Evolutionary conservation across 306 rosid genomes (phyloP).

Genomic region (Alnus rubra): DNA sequence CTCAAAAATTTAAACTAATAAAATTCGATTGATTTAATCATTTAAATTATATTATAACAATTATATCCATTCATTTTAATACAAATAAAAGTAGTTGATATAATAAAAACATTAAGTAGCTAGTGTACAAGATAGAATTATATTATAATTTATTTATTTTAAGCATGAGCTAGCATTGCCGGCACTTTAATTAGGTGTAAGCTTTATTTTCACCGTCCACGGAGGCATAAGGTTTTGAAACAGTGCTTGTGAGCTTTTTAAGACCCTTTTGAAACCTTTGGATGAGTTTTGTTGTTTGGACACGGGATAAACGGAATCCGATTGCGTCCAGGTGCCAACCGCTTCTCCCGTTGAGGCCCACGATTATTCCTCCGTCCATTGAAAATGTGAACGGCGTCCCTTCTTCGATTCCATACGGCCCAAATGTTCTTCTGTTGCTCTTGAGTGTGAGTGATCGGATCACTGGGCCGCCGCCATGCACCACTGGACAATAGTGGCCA

Average conservation of each 20-base stretch:
- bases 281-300: constrained; percentile 34
- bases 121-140: too few relatives aligned
- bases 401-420: constrained; percentile 61
- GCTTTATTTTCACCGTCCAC: not conserved
- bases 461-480: constrained; percentile 35
- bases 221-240: constrained; percentile 33
- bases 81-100: too few relatives aligned
- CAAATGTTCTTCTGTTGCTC: constrained; percentile 57
- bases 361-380: constrained; percentile 53
- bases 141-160: too few relatives aligned
- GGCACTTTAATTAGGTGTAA: not conserved
- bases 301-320: constrained; percentile 38
- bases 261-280: constrained; percentile 45
- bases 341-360: constrained; percentile 54
- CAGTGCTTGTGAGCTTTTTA: constrained; percentile 32
- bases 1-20: too few relatives aligned
- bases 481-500: constrained; percentile 50
- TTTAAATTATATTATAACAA: too few relatives aligned
- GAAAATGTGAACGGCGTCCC: constrained; percentile 62
- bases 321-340: constrained; percentile 57
- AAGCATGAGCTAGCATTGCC: too few relatives aligned
- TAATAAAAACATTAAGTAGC: too few relatives aligned
- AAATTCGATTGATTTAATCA: too few relatives aligned
- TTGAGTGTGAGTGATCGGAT: constrained; percentile 57
- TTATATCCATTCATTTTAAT: too few relatives aligned